Percentiles rank a stretch among this genome's conserved stretches.
Evolutionary conservation across 805 yeast species (phyloP).

Genomic region (Metschnikowia koreensis): DNA sequence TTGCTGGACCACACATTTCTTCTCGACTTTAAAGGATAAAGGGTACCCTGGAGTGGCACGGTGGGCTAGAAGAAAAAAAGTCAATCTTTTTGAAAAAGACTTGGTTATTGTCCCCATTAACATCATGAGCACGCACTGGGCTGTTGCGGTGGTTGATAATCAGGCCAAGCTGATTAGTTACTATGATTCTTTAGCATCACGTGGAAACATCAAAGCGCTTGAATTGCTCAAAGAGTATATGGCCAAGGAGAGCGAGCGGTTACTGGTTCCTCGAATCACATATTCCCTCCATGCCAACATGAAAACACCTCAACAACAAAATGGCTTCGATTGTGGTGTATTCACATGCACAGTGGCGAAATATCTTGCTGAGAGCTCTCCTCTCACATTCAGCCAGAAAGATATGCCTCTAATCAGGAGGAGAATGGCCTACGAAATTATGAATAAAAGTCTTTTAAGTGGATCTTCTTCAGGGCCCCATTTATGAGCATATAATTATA

Average conservation of each 20-base stretch:
- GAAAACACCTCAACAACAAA: constrained; percentile 75
- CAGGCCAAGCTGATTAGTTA: constrained; percentile 56
- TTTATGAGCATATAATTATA: constrained; percentile 3
- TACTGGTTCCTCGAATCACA: constrained; percentile 21
- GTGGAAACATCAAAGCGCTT: constrained; percentile 44
- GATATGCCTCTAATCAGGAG: constrained; percentile 71
- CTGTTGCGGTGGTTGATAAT: constrained; percentile 75
- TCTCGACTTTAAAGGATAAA: constrained; percentile 60
- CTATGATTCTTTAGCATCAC: constrained; percentile 69
- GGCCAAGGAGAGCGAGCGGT: constrained; percentile 60
- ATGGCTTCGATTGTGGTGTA: constrained; percentile 95
- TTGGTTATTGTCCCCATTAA: constrained; percentile 84
- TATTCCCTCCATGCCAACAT: constrained; percentile 27
- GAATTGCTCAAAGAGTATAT: constrained; percentile 58
- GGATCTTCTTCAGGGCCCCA: constrained; percentile 10
- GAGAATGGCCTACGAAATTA: constrained; percentile 64
- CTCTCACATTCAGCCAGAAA: constrained; percentile 55
- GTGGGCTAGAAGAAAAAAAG: constrained; percentile 80
- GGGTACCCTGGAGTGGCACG: constrained; percentile 81
- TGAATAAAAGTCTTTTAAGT: constrained; percentile 30
- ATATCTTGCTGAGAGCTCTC: constrained; percentile 50
- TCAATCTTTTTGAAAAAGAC: constrained; percentile 61
- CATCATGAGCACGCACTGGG: constrained; percentile 85
- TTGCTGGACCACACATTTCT: constrained; percentile 88
- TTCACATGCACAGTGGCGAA: constrained; percentile 80